phyloP scores from a whole-genome alignment of 2,329 filamentous ascomycete species.

The Fusarium denticulatum region DNA sequence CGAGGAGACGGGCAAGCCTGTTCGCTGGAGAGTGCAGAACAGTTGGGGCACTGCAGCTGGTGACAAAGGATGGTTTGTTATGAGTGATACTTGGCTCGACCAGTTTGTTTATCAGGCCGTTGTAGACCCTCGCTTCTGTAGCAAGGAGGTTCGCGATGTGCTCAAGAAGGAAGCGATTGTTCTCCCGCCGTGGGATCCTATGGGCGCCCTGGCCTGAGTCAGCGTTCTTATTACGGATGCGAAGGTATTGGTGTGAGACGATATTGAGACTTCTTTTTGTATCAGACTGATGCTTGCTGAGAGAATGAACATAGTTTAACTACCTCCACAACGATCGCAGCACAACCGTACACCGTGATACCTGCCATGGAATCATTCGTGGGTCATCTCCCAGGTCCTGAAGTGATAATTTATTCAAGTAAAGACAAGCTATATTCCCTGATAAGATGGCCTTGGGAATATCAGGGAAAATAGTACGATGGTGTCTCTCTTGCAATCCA shows the following conservation, averaged over 20 bases:
- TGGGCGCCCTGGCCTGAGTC: slow-evolving; percentile 74
- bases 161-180: slow-evolving; percentile 75
- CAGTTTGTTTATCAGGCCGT: slow-evolving; percentile 89
- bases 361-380: background rate
- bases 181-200: slow-evolving; percentile 82
- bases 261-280: background rate
- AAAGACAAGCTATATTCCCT: slow-evolving; percentile 15
- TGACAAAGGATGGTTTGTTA: slow-evolving; percentile 86
- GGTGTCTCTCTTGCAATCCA: background rate
- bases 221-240: background rate
- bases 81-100: slow-evolving; percentile 84
- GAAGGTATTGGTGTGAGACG: background rate
- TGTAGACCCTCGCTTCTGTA: slow-evolving; percentile 76
- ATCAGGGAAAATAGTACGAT: background rate
- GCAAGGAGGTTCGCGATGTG: slow-evolving; percentile 74
- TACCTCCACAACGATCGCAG: background rate
- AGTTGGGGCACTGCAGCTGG: slow-evolving; percentile 79
- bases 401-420: slow-evolving; percentile 7
- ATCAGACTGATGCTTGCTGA: background rate
- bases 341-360: background rate
- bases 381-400: background rate
- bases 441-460: background rate
- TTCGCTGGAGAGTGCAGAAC: slow-evolving; percentile 89
- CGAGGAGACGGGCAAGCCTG: slow-evolving; percentile 66
- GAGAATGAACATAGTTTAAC: background rate